These are phyloP conservation scores for Saccharomyces eubayanus DNA, from an alignment of 805 yeast species.

Conservation along the genomic window DNA sequence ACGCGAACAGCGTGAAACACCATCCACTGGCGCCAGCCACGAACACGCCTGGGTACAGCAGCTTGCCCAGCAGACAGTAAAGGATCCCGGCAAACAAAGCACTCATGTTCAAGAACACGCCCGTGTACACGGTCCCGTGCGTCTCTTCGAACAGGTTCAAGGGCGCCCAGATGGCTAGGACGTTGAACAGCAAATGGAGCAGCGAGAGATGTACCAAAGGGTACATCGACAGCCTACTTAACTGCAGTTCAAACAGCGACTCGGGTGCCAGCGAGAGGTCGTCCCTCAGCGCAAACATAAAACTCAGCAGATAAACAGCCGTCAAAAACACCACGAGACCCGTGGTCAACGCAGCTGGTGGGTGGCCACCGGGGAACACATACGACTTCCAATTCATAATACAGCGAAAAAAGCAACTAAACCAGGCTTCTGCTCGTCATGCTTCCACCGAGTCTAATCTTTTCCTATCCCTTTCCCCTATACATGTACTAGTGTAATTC, in stretches of 20 bases:
- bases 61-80: conserved; percentile 40
- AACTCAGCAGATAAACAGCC: conserved; percentile 36
- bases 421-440: background rate
- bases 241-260: conserved; percentile 6
- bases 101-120: conserved; percentile 62
- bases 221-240: conserved; percentile 44
- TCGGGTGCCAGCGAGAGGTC: conserved; percentile 10
- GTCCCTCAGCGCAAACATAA: conserved; percentile 9
- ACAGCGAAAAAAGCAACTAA: background rate
- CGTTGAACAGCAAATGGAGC: conserved; percentile 54
- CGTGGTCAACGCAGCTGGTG: conserved; percentile 54
- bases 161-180: conserved; percentile 49
- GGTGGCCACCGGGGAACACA: conserved; percentile 9
- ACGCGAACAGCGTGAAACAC: conserved; percentile 60
- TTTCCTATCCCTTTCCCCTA: background rate
- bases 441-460: background rate
- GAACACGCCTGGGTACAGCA: conserved; percentile 43
- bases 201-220: conserved; percentile 59
- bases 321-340: conserved; percentile 52
- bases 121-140: conserved; percentile 83
- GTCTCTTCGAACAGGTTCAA: conserved; percentile 56
- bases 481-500: background rate
- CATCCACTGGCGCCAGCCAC: conserved; percentile 69
- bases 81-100: conserved; percentile 64
- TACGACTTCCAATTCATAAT: background rate